A percentile compares a stretch with the other conserved stretches of the same genome.
These are phyloP conservation scores for Barnettozyma populi DNA, from an alignment of 805 yeast genomes.

Conservation along the genomic window DNA sequence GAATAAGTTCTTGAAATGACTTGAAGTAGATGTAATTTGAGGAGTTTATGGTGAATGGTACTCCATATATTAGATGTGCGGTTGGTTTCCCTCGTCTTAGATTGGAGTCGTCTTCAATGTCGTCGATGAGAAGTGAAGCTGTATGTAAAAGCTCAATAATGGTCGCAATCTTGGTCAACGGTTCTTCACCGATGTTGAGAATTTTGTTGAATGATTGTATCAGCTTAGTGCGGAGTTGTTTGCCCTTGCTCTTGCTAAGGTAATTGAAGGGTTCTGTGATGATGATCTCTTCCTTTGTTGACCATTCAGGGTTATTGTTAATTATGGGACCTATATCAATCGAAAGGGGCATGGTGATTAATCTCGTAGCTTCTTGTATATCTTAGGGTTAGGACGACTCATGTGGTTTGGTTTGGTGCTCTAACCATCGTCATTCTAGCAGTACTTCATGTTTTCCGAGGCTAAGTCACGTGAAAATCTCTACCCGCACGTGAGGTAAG, in stretches of 20 bases:
- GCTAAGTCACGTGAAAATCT: neutral
- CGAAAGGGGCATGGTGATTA: neutral
- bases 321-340: conserved; percentile 5
- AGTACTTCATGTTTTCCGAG: neutral
- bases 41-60: conserved; percentile 74
- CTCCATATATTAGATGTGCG: conserved; percentile 74
- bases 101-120: conserved; percentile 74
- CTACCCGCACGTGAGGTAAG: neutral
- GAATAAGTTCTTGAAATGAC: conserved; percentile 49
- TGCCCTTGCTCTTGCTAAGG: conserved; percentile 21
- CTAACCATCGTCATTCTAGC: no score
- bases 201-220: conserved; percentile 51
- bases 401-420: no score
- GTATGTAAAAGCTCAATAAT: conserved; percentile 59
- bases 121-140: conserved; percentile 73
- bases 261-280: conserved; percentile 24
- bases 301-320: conserved; percentile 8
- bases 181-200: conserved; percentile 35
- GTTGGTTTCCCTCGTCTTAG: conserved; percentile 74
- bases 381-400: no score
- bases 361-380: neutral
- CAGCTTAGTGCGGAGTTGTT: conserved; percentile 28
- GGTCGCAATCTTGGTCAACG: conserved; percentile 36
- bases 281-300: conserved; percentile 5
- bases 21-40: conserved; percentile 78